Evolutionary conservation across 441 rosid genomes (phyloP), one percentile per base, ranked within the genome.

Genomic region (Viola pubescens): DNA sequence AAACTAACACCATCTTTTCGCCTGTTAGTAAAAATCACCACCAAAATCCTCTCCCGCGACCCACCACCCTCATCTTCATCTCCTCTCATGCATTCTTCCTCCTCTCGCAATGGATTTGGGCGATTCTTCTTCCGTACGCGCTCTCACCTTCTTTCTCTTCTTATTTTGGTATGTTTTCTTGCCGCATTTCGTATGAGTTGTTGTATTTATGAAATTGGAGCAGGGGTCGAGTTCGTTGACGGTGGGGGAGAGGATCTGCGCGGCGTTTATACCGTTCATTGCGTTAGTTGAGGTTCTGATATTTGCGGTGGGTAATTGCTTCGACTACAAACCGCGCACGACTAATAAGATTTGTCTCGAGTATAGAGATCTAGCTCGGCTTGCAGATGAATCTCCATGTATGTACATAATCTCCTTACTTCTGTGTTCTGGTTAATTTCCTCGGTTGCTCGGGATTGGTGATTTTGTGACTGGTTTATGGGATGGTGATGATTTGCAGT

Each of bases 201-300:
- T 26, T 26, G 34, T 26, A 26, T 26, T 26, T 26, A 2, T 26
- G 3, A 26, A 0, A 26, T 26, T 26, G 34, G 52, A 42, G 53
- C 77, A 86, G 91, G 67, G 73, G 63, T 82, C 74, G 54, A 83
- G 87, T 57, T 84, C 87, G 52, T 66, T 81, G 42, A 71, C 83
- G 0, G 2, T 85, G 1, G 92, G 90, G 8, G 97, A 89, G 65
- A 59, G 76, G 73, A 64, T 89, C 69, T 87, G 95, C 57, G 71
- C 78, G 7, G 87, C 66, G 45, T 74, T 82, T 68, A 55, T 81
- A 13, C 97, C 97, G 19, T 49, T 85, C 12, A 48, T 78, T 4
- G 83, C 79, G 9, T 39, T 82, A 26, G 7, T 83, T 4, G 90
- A 89, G 65, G 62, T 79, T 44, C 44, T 83, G 38, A 54, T 81